Conservation (phyloP, 208 protist genomes). For the Wallacemonas rigidus region DNA sequence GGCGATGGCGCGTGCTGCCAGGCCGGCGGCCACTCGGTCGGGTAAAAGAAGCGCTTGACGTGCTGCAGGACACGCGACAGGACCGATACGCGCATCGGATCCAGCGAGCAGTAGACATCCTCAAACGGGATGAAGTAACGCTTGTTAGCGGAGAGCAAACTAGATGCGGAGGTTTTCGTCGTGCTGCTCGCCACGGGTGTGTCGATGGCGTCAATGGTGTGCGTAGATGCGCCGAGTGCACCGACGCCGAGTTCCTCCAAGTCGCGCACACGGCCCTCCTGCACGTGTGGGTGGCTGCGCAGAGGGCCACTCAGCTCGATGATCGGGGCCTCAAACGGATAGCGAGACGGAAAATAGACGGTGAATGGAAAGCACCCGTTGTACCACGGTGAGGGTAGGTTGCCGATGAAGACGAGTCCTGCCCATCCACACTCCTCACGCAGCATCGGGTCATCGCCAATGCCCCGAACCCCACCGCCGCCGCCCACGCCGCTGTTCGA, state of each 20-base stretch:
- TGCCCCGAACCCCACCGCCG: neutral
- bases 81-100: slow-evolving; percentile 75
- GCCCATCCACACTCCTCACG: slow-evolving; percentile 30
- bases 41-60: slow-evolving; percentile 59
- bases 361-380: slow-evolving; percentile 62
- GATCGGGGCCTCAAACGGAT: slow-evolving; percentile 68
- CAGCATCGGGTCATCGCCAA: slow-evolving; percentile 22
- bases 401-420: slow-evolving; percentile 49
- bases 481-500: slow-evolving; percentile 10
- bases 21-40: slow-evolving; percentile 42
- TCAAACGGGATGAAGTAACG: slow-evolving; percentile 48
- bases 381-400: slow-evolving; percentile 61
- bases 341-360: slow-evolving; percentile 54
- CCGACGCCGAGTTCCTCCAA: slow-evolving; percentile 17
- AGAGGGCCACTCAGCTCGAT: slow-evolving; percentile 43
- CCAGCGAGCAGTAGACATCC: slow-evolving; percentile 51
- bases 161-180: slow-evolving; percentile 15
- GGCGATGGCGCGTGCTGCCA: slow-evolving; percentile 15
- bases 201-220: slow-evolving; percentile 12
- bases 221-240: slow-evolving; percentile 6
- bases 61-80: slow-evolving; percentile 58
- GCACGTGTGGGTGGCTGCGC: slow-evolving; percentile 64
- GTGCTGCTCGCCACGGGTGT: slow-evolving; percentile 16
- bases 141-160: slow-evolving; percentile 6
- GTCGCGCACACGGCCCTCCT: slow-evolving; percentile 12